Base-by-base conservation (phyloP, 495 filamentous ascomycete species). In the Mytilinidion resinicola region DNA sequence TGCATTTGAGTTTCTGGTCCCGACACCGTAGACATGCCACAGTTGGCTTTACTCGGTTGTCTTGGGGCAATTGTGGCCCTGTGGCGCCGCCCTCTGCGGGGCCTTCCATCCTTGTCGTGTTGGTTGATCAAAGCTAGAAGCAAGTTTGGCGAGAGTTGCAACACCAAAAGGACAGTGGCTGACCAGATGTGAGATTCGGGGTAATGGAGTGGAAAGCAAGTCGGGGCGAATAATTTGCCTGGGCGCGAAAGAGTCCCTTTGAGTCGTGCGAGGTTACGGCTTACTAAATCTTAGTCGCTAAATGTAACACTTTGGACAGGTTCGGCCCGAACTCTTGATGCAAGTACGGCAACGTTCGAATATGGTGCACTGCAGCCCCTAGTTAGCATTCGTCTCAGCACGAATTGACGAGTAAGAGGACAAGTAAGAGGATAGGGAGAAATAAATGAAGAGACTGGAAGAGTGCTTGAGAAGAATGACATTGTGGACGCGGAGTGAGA, bases 1-100 rank as follows among this genome's bases (percentile, higher is more conserved):
- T 33, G 50, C 50, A 52, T 35, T 17, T 52, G 21, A 52, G 50
- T 20, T 52, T 52, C 50, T 52, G 50, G 30, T 52, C 50, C 6
- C 50, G 50, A 52, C 50, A 52, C 34, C 50, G 50, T 35, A 52
- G 50, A 20, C 50, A 52, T 35, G 50, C 50, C 3, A 52, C 50
- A 35, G 11, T 52, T 35, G 50, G 50, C 14, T 36, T 52, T 35
- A 20, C 4, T 20, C n/a, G 21, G 33, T 35, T 35, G 6, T 52
- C 21, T 52, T 52, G 50, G 30, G 50, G 6, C 19, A 6, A 11
- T 17, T 35, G 50, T 52, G 50, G 25, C 30, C 20, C 50, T 52
- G 30, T 52, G 50, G 50, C 20, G 50, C 33, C 9, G 50, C n/a
- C n/a, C n/a, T n/a, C n/a, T n/a, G n/a, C n/a, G n/a, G n/a, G n/a